phyloP scores from a whole-genome alignment of 257 asterid species.

The Gentiana straminea region DNA sequence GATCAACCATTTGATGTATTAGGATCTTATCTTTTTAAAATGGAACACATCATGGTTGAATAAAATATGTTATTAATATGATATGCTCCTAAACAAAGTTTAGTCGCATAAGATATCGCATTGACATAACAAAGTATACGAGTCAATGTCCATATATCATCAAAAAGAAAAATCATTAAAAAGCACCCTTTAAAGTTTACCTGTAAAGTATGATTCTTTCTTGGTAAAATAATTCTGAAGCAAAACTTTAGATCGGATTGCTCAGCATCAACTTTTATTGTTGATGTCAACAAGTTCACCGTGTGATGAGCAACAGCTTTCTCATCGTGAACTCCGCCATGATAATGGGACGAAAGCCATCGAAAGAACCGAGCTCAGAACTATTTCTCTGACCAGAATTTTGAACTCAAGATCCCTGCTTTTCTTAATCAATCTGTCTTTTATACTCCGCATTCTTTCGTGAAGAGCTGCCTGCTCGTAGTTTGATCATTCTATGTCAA shows the following conservation, averaged over 20 bases:
- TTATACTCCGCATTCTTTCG: slow-evolving; percentile 98
- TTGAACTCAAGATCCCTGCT: slow-evolving; percentile 83
- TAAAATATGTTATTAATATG: too few relatives aligned
- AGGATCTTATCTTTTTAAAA: too few relatives aligned
- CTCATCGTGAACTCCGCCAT: slow-evolving; percentile 98
- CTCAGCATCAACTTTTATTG: slow-evolving; percentile 94
- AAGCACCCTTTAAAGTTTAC: slow-evolving; percentile 13
- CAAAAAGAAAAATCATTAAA: too few relatives aligned
- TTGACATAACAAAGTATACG: too few relatives aligned
- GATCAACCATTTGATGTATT: too few relatives aligned
- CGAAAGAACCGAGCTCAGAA: slow-evolving; percentile 98
- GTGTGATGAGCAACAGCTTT: slow-evolving; percentile 99
- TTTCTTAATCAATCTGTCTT: slow-evolving; percentile 87
- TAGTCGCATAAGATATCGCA: too few relatives aligned
- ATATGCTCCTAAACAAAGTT: too few relatives aligned
- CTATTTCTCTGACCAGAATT: slow-evolving; percentile 87
- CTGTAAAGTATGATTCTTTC: slow-evolving; percentile 97
- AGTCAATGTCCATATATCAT: too few relatives aligned
- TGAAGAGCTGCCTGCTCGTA: slow-evolving; percentile 95
- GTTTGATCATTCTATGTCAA: slow-evolving; percentile 89
- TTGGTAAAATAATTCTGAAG: slow-evolving; percentile 96
- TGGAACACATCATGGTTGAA: too few relatives aligned
- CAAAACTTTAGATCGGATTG: slow-evolving; percentile 98
- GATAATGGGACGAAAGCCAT: slow-evolving; percentile 97
- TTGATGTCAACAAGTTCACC: slow-evolving; percentile 91